A percentile compares a stretch with the other conserved stretches of the same genome.
phyloP scores from a whole-genome alignment of 192 early-diverging fungal species.

The Podila horticola region DNA sequence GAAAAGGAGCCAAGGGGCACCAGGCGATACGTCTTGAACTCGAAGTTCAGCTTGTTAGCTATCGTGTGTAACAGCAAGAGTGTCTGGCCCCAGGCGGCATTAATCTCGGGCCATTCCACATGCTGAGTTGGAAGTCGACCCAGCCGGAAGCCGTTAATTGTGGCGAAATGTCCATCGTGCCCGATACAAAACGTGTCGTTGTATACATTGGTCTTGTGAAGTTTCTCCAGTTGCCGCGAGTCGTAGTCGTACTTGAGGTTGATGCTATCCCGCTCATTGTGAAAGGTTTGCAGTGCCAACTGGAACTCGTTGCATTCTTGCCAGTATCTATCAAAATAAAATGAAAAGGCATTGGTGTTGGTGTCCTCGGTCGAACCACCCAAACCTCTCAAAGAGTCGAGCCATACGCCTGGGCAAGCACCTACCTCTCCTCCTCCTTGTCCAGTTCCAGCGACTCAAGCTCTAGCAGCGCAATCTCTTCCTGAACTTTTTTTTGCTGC shows the following conservation, averaged over 20 bases:
- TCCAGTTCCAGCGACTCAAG: conserved; percentile 62
- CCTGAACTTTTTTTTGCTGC: conserved; percentile 55
- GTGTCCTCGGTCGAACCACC: too few species aligned
- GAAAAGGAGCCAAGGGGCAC: conserved; percentile 95
- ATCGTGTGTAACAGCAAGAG: conserved; percentile 88
- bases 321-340: conserved; percentile 59
- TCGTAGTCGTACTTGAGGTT: conserved; percentile 84
- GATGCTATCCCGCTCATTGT: conserved; percentile 82
- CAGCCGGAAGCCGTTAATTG: conserved; percentile 94
- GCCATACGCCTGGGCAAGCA: too few species aligned
- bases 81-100: conserved; percentile 95
- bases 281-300: conserved; percentile 66
- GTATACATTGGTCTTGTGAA: conserved; percentile 94
- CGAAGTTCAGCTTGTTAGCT: conserved; percentile 84
- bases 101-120: conserved; percentile 97
- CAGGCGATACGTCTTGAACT: conserved; percentile 84
- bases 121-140: conserved; percentile 80
- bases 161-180: conserved; percentile 87
- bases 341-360: background rate
- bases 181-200: conserved; percentile 94
- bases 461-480: conserved; percentile 62
- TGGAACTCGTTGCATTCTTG: conserved; percentile 82
- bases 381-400: background rate
- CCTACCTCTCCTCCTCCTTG: conserved; percentile 67
- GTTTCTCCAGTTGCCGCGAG: conserved; percentile 77